Conservation (phyloP, 768 basidiomycete genomes). For the Exsudoporus frostii region DNA sequence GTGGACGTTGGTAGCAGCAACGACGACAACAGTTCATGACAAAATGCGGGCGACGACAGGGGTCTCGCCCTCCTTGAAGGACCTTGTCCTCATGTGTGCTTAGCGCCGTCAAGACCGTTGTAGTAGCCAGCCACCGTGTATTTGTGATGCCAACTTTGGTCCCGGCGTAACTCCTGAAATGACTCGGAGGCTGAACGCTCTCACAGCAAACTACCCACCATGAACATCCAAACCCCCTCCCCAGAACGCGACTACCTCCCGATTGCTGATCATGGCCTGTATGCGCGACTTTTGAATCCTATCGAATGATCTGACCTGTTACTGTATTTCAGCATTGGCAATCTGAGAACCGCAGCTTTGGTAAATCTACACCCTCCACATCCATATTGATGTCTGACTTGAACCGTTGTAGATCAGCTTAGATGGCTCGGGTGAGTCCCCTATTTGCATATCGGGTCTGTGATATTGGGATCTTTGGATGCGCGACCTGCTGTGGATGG, state of each 20-base stretch:
- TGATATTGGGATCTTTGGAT: not conserved
- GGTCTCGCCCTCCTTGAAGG: not conserved
- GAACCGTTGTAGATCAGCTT: conserved; percentile 51
- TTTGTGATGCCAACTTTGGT: conserved; percentile 6
- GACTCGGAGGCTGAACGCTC: not conserved
- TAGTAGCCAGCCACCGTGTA: conserved; percentile 2
- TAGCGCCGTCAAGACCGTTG: not conserved
- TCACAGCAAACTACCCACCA: conserved; percentile 10
- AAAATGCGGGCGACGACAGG: not conserved
- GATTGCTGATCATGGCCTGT: conserved; percentile 81
- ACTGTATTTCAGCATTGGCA: conserved; percentile 60
- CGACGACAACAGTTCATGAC: not conserved
- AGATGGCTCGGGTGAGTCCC: conserved; percentile 70
- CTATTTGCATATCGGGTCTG: not conserved
- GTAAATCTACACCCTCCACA: conserved; percentile 29
- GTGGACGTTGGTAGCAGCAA: not conserved
- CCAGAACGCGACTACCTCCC: conserved; percentile 65
- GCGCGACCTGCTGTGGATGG: not conserved
- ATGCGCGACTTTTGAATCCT: conserved; percentile 24
- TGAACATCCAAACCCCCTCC: conserved; percentile 52
- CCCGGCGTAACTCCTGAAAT: not conserved
- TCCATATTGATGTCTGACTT: conserved; percentile 3
- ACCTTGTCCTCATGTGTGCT: not conserved
- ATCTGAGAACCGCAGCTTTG: conserved; percentile 78
- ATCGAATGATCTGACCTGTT: conserved; percentile 10